Conservation (phyloP, 2,329 filamentous ascomycete genomes). For the Verticillium nonalfalfae region DNA sequence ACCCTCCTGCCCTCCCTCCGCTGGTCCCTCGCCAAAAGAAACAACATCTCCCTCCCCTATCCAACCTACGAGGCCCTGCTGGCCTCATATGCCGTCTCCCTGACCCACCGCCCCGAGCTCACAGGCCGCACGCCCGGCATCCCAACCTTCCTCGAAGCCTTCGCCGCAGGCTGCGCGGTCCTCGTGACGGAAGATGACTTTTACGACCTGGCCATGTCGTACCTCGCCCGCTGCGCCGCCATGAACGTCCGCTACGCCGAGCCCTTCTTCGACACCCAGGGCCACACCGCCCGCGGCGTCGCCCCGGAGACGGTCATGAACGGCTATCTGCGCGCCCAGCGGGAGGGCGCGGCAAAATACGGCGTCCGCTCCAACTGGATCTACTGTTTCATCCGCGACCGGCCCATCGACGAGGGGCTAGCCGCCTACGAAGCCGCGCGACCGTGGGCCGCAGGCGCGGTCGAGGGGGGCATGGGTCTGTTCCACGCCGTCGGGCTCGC, state of each 20-base stretch:
- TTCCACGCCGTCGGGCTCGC: slow-evolving; percentile 40
- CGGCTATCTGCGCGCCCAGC: slow-evolving; percentile 39
- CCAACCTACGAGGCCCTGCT: slow-evolving; percentile 51
- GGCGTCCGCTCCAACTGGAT: slow-evolving; percentile 28
- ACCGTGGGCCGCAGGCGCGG: slow-evolving; percentile 24
- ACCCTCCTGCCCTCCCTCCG: slow-evolving; percentile 64
- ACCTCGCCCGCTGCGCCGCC: slow-evolving; percentile 57
- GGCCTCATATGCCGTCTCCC: slow-evolving; percentile 47
- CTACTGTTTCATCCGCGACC: slow-evolving; percentile 35
- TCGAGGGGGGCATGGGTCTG: slow-evolving; percentile 23
- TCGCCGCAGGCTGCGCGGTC: slow-evolving; percentile 70
- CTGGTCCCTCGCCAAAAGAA: slow-evolving; percentile 61
- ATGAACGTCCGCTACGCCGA: slow-evolving; percentile 70
- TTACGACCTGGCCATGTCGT: slow-evolving; percentile 64
- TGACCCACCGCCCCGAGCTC: slow-evolving; percentile 30
- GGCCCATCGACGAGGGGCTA: slow-evolving; percentile 27
- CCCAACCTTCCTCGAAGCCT: slow-evolving; percentile 61
- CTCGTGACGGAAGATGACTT: slow-evolving; percentile 62
- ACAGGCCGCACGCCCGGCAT: slow-evolving; percentile 22
- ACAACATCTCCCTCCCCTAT: slow-evolving; percentile 62
- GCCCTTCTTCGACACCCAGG: slow-evolving; percentile 78
- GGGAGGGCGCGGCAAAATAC: slow-evolving; percentile 16
- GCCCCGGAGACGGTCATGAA: slow-evolving; percentile 55
- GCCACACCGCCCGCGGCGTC: slow-evolving; percentile 59
- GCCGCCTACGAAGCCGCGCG: slow-evolving; percentile 28